Base-by-base conservation (phyloP, 2,329 filamentous ascomycete species). In the Fonsecaea nubica region DNA sequence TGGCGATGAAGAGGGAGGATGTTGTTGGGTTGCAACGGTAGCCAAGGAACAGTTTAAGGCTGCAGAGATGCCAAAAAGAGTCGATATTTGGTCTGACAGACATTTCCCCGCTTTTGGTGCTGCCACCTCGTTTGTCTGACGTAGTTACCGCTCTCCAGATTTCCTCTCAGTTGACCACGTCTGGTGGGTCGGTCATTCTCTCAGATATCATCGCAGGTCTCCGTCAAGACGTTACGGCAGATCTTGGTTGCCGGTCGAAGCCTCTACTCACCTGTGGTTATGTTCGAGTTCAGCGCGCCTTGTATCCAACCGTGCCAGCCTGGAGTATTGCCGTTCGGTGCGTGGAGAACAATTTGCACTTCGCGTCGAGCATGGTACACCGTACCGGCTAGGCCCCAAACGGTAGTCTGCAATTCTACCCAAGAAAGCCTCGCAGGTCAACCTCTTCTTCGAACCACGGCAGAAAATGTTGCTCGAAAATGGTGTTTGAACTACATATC, bases 401-500 rank as follows among this genome's bases (percentile, higher is more conserved):
- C 9, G 12, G 45, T 21, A 50, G 21, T 50, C 6, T 25, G 45
- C 45, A 50, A 50, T 50, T 50, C 45, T 5, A 13, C 12, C 10
- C 9, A 1, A 50, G 45, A 32, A 5, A 48, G 18, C 10, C n/a
- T 18, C 40, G 40, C 40, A 13, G 36, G 45, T 50, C 21, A 10
- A 25, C 18, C 45, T 50, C 25, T 18, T 30, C 10, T 15, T 50
- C 21, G 45, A 12, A 30, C 8, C 10, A 50, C 53, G 53, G 61
- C 56, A 40, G 58, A 61, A 68, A 63, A 86, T 85, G 82, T 82
- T 87, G 69, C 80, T 92, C 57, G 87, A 93, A 80, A n/a, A 86
- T 85, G 82, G 82, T 87, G 69, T 80, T 92, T 57, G 87, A 94
- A 80, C 86, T 99, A 67, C 91, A 97, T 80, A 86, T 97, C 75